These are phyloP conservation scores for Lipomyces sp. DNA, from an alignment of 805 yeast genomes.

Conservation along the genomic window DNA sequence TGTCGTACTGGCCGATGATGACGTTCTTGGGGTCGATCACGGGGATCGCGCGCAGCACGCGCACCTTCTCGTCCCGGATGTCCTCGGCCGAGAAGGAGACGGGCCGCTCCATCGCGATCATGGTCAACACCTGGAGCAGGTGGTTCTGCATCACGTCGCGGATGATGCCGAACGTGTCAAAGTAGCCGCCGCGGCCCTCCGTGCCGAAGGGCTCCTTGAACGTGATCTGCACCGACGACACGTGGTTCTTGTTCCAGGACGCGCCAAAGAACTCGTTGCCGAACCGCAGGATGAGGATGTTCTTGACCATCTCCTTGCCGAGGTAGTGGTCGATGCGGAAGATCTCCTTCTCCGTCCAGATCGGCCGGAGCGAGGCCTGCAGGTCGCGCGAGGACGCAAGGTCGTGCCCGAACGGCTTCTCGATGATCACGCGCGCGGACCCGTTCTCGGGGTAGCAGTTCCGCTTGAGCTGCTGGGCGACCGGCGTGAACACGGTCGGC, in stretches of 20 bases:
- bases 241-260: conserved; percentile 81
- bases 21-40: conserved; percentile 64
- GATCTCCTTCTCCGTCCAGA: conserved; percentile 86
- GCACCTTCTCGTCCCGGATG: conserved; percentile 93
- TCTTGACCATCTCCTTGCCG: conserved; percentile 98
- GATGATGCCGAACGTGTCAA: conserved; percentile 90
- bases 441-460: conserved; percentile 63
- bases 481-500: conserved; percentile 82
- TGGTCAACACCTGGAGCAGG: conserved; percentile 83
- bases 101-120: conserved; percentile 95
- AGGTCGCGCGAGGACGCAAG: conserved; percentile 71
- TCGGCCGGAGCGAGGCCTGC: conserved; percentile 74
- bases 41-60: conserved; percentile 77
- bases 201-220: conserved; percentile 99
- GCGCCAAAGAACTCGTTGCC: conserved; percentile 85
- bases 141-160: conserved; percentile 99
- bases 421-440: conserved; percentile 77
- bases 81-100: conserved; percentile 87
- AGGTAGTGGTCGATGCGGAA: conserved; percentile 96
- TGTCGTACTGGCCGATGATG: conserved; percentile 82
- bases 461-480: conserved; percentile 68
- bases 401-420: conserved; percentile 97
- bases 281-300: conserved; percentile 81
- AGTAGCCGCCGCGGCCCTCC: conserved; percentile 98
- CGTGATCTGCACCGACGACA: conserved; percentile 77